Base-by-base conservation (phyloP, 1,284 basidiomycete species). In the Peniophora sp. region DNA sequence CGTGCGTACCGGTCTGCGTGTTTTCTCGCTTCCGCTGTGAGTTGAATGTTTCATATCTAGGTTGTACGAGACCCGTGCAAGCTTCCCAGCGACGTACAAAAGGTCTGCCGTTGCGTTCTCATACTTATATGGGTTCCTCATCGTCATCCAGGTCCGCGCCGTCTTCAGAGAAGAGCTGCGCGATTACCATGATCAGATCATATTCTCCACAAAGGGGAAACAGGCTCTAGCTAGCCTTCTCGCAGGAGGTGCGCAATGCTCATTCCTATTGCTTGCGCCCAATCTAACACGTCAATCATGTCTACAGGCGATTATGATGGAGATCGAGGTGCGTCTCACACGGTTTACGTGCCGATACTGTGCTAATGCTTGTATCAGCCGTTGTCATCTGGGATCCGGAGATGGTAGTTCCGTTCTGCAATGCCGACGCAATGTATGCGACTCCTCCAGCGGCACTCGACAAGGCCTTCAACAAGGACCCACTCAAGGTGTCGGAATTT, bases 41-140 rank as follows among this genome's bases (percentile, higher is more conserved):
- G 27, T 32, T 32, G 12, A 32, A 32, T 32, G 15, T 32, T 44
- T 14, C 36, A 3, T 14, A 8, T 47, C 51, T 47, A 69, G 73
- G 66, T 73, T 9, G 73, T 70, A 9, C 61, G 74, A 12, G 69
- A 71, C 55, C 74, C 74, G 1, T 75, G 73, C 58, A 75, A 75
- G 51, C 60, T 75, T 0, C 69, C 72, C 1, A 68, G 66, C 1
- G 74, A 76, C 53, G 63, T 71, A 0, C 70, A 73, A 52, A 74
- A 72, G 61, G 72, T 71, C 48, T n/a, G 44, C 27, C 3, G 12
- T 5, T 32, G 12, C 27, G 27, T 32, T 32, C 27, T 32, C 27
- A n/a, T n/a, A n/a, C n/a, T 32, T 6, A 5, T 32, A 12, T 12
- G 27, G 27, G 12, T 5, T 32, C 27, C 27, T 32, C 27, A 32